Conservation (phyloP, 495 filamentous ascomycete genomes). For the Lasiosphaeris hirsuta region DNA sequence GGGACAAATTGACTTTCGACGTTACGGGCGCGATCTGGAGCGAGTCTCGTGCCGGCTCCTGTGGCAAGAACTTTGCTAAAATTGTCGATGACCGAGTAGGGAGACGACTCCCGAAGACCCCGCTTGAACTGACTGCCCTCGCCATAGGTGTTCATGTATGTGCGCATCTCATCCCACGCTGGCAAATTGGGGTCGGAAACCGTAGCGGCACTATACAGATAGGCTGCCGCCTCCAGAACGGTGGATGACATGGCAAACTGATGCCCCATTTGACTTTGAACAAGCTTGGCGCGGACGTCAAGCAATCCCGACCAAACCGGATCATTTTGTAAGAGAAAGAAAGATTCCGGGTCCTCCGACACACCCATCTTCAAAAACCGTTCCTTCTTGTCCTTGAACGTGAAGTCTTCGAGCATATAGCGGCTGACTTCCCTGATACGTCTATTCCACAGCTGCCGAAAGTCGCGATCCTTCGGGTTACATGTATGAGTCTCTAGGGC, state of each 20-base stretch:
- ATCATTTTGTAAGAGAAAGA: slow-evolving; percentile 23
- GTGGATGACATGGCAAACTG: slow-evolving; percentile 14
- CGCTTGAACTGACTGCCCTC: no score
- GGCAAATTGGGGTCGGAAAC: slow-evolving; percentile 11
- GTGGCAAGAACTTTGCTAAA: no score
- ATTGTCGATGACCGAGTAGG: no score
- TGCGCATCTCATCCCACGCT: slow-evolving; percentile 4
- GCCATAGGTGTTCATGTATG: no score
- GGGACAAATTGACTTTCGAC: no score
- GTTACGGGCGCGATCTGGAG: no score
- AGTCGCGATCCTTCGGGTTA: neutral
- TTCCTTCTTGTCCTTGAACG: slow-evolving; percentile 14
- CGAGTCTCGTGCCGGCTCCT: no score
- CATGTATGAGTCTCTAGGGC: slow-evolving; percentile 3
- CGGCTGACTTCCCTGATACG: slow-evolving; percentile 19
- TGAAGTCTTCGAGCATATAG: slow-evolving; percentile 21
- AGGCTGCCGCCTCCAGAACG: slow-evolving; percentile 19
- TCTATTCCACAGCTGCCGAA: neutral
- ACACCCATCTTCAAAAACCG: neutral
- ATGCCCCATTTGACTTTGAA: slow-evolving; percentile 24
- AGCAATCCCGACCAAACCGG: slow-evolving; percentile 28
- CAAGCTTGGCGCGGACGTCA: slow-evolving; percentile 25
- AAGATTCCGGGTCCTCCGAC: slow-evolving; percentile 9
- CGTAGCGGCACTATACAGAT: slow-evolving; percentile 15
- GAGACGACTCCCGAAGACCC: no score